Conservation (phyloP, 192 early-diverging fungal genomes). For the Linnemannia hyalina region DNA sequence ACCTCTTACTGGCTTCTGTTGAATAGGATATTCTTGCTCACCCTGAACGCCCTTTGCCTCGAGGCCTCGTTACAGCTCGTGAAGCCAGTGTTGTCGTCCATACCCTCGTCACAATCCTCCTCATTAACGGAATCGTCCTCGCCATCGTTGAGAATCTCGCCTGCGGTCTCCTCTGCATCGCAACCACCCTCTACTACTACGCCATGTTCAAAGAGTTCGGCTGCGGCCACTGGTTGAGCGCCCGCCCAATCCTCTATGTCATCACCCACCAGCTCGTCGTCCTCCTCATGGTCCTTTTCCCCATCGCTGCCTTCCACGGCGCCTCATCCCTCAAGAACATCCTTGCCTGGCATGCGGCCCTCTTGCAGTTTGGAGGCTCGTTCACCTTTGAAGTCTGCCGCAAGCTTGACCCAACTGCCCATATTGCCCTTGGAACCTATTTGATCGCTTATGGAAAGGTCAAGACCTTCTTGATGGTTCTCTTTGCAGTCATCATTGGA, state of each 20-base stretch:
- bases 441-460: slow-evolving; percentile 49
- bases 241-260: slow-evolving; percentile 52
- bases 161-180: slow-evolving; percentile 49
- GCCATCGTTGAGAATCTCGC: slow-evolving; percentile 51
- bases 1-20: background rate
- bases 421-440: slow-evolving; percentile 42
- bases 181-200: slow-evolving; percentile 53
- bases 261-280: slow-evolving; percentile 49
- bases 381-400: slow-evolving; percentile 55
- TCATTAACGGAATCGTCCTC: slow-evolving; percentile 40
- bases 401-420: slow-evolving; percentile 52
- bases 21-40: slow-evolving; percentile 51
- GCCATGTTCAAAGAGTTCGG: slow-evolving; percentile 57
- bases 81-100: slow-evolving; percentile 49
- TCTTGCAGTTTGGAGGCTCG: slow-evolving; percentile 48
- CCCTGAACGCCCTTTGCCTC: slow-evolving; percentile 50
- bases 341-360: slow-evolving; percentile 41
- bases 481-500: slow-evolving; percentile 37
- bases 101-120: slow-evolving; percentile 30
- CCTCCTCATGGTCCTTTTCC: slow-evolving; percentile 52
- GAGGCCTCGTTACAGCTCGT: slow-evolving; percentile 44
- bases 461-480: slow-evolving; percentile 49
- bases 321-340: slow-evolving; percentile 41
- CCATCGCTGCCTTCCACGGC: slow-evolving; percentile 43
- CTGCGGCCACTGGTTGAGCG: slow-evolving; percentile 54